A percentile compares a stretch with the other conserved stretches of the same genome.
Evolutionary conservation across 2,329 filamentous ascomycete species (phyloP).

Genomic region (Neofusicoccum cordaticola): DNA sequence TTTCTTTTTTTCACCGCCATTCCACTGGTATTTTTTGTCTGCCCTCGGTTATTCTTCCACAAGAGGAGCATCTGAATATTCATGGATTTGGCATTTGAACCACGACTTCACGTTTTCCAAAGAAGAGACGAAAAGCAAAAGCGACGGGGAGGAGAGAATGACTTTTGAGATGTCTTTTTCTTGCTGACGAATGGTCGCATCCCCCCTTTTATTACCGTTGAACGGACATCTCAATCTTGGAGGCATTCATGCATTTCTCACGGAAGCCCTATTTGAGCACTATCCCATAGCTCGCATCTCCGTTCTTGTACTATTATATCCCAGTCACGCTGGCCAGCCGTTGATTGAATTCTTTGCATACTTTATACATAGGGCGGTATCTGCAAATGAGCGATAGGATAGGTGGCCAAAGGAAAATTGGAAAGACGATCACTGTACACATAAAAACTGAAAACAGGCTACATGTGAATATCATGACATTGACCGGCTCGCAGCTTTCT

Average conservation of each 20-base stretch:
- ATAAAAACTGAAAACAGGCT: not conserved
- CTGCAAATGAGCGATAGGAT: not conserved
- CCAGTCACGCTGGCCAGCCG: not conserved
- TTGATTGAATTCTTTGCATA: slow-evolving; percentile 4
- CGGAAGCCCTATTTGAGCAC: not conserved
- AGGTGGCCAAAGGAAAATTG: not conserved
- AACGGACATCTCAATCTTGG: not conserved
- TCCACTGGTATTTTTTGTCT: not conserved
- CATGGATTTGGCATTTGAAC: slow-evolving; percentile 4
- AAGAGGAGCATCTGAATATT: slow-evolving; percentile 2
- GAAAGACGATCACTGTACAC: not conserved
- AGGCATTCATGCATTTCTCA: not conserved
- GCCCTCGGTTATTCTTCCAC: not conserved
- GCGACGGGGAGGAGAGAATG: not conserved
- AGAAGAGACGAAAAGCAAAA: slow-evolving; percentile 12
- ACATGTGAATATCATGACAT: not conserved
- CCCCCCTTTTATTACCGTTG: not conserved
- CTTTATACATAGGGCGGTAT: not conserved
- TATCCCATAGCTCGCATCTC: not conserved
- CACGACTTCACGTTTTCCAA: slow-evolving; percentile 11
- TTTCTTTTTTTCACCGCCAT: slow-evolving; percentile 3
- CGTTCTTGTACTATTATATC: slow-evolving; percentile 13
- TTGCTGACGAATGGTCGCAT: slow-evolving; percentile 6
- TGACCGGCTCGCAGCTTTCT: not conserved
- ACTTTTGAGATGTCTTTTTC: slow-evolving; percentile 3